Evolutionary conservation across 306 rosid species (phyloP).

Genomic region (Cercis canadensis): DNA sequence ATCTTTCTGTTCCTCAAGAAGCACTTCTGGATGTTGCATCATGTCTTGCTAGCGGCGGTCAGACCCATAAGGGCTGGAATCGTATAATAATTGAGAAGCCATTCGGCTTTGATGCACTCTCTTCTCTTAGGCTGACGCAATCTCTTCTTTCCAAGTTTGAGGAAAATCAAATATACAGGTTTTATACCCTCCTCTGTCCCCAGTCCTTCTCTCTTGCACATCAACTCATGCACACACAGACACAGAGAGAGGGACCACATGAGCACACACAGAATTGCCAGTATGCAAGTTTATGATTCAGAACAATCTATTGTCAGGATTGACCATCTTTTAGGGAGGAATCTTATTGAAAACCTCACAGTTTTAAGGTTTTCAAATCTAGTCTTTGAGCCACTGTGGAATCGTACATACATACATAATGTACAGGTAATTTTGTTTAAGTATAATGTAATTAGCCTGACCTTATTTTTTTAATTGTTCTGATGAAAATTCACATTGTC

Average conservation of each 20-base stretch:
- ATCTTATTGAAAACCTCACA: slow-evolving; percentile 90
- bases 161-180: slow-evolving; percentile 94
- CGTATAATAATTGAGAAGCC: slow-evolving; percentile 93
- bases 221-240: slow-evolving; percentile 24
- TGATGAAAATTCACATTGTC: background rate
- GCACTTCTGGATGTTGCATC: slow-evolving; percentile 82
- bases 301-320: slow-evolving; percentile 66
- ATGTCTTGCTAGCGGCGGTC: slow-evolving; percentile 74
- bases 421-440: slow-evolving; percentile 55
- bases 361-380: slow-evolving; percentile 94
- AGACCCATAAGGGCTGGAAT: slow-evolving; percentile 89
- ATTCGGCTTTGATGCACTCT: slow-evolving; percentile 75
- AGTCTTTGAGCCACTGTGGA: slow-evolving; percentile 94
- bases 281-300: slow-evolving; percentile 24
- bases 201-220: slow-evolving; percentile 1
- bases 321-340: slow-evolving; percentile 95
- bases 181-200: slow-evolving; percentile 27
- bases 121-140: slow-evolving; percentile 75
- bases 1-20: slow-evolving; percentile 95
- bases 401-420: slow-evolving; percentile 73
- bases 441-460: background rate
- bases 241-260: slow-evolving; percentile 18
- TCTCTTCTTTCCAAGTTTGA: slow-evolving; percentile 82
- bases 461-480: slow-evolving; percentile 9
- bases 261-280: slow-evolving; percentile 8